These are phyloP conservation scores for Yamadazyma blattariae DNA, from an alignment of 1,139 yeast species.

Conservation along the genomic window DNA sequence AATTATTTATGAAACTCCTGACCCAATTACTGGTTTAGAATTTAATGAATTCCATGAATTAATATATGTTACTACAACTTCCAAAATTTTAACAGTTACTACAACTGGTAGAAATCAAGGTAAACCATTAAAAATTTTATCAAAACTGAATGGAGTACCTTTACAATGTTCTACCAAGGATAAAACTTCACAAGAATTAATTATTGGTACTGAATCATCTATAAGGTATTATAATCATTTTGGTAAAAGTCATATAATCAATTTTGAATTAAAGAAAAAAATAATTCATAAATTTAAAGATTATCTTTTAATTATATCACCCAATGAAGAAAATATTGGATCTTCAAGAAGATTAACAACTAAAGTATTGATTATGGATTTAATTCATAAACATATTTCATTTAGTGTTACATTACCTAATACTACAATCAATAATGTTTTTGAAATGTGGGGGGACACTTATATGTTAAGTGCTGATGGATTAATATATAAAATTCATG, in stretches of 20 bases:
- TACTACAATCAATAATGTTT: slow-evolving; percentile 52
- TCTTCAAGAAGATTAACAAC: slow-evolving; percentile 23
- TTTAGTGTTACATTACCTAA: slow-evolving; percentile 67
- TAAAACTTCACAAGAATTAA: slow-evolving; percentile 32
- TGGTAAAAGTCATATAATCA: slow-evolving; percentile 56
- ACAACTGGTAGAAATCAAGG: slow-evolving; percentile 80
- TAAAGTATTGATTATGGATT: slow-evolving; percentile 64
- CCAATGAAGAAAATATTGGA: slow-evolving; percentile 29
- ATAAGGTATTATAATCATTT: slow-evolving; percentile 53
- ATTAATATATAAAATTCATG: slow-evolving; percentile 62
- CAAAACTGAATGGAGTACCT: slow-evolving; percentile 64
- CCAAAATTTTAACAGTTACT: slow-evolving; percentile 66
- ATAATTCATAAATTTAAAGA: slow-evolving; percentile 42
- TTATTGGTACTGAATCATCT: slow-evolving; percentile 54
- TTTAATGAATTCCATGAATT: slow-evolving; percentile 47
- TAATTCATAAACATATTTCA: slow-evolving; percentile 66
- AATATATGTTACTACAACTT: slow-evolving; percentile 62
- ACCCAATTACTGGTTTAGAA: slow-evolving; percentile 78
- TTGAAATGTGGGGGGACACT: slow-evolving; percentile 53
- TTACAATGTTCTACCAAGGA: slow-evolving; percentile 60
- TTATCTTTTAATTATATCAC: slow-evolving; percentile 57
- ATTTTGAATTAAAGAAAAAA: slow-evolving; percentile 59
- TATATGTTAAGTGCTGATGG: slow-evolving; percentile 76
- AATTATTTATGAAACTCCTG: slow-evolving; percentile 63
- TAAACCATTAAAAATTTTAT: slow-evolving; percentile 60